Evolutionary conservation across 1,139 yeast genomes (phyloP).

Genomic region (Saccharomyces hybrid): DNA sequence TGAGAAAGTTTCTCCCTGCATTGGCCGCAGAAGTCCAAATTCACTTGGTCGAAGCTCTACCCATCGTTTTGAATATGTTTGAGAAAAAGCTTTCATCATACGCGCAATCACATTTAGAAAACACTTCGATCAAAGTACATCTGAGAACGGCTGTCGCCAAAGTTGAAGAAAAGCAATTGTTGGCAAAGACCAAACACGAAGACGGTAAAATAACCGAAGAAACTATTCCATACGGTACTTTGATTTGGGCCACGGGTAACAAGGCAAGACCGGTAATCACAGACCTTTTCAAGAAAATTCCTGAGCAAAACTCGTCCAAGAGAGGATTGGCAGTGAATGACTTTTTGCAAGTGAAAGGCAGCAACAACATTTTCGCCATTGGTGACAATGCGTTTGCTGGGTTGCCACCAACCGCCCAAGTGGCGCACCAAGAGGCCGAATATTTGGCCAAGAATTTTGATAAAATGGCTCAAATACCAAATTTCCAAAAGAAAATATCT

Average conservation of each 20-base stretch:
- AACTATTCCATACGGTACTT: conserved; percentile 82
- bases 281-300: conserved; percentile 63
- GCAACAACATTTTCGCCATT: conserved; percentile 73
- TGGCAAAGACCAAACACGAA: conserved; percentile 65
- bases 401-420: conserved; percentile 95
- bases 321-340: conserved; percentile 84
- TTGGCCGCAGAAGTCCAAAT: conserved; percentile 78
- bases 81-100: conserved; percentile 78
- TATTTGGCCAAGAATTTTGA: conserved; percentile 71
- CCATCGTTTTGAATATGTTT: conserved; percentile 82
- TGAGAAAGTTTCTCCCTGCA: conserved; percentile 81
- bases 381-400: conserved; percentile 91
- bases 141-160: conserved; percentile 84
- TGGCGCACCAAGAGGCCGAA: conserved; percentile 91
- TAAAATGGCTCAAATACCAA: conserved; percentile 63
- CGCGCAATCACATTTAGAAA: conserved; percentile 76
- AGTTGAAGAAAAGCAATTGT: conserved; percentile 62
- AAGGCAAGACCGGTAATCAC: conserved; percentile 76
- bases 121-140: conserved; percentile 65
- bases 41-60: conserved; percentile 82
- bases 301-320: conserved; percentile 80
- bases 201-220: conserved; percentile 46
- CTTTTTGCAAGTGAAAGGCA: conserved; percentile 76
- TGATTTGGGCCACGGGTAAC: conserved; percentile 98
- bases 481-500: conserved; percentile 43